Base-by-base conservation (phyloP, 129 eudicot genomes). In the Flaveria brownii region DNA sequence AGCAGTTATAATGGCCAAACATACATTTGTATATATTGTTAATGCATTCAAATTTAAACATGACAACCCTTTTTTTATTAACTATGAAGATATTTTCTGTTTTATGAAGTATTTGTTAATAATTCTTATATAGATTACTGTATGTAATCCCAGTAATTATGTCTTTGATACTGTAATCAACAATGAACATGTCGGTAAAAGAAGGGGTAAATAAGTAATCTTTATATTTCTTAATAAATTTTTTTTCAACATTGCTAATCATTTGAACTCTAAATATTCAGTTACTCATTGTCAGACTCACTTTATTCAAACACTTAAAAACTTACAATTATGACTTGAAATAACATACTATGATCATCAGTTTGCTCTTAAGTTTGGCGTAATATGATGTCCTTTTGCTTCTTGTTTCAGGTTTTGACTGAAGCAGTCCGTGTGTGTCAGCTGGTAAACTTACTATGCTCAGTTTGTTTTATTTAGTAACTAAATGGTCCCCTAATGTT, bases 341-440 rank as follows among this genome's bases (percentile, higher is more conserved):
- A 15, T 8, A 15, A 0, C 28, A 39, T 17, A 67, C 41, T 17
- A 28, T 11, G 42, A 62, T 28, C 10, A 39, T 39, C 46, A 64
- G 18, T 13, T 65, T 62, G 60, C 63, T 60, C 71, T 17, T 64
- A 26, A 39, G 39, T 43, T 67, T 49, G 46, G 43, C 11, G 54
- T 71, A 77, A 36, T 70, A 5, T 71, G 39, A 71, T 71, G 67
- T 66, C 69, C 60, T 70, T 57, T 82, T 39, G 22, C 78, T 86
- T 80, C 76, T 15, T 65, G 39, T 78, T 62, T 84, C 89, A 93
- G 98, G 97, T 91, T 61, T 86, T 95, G 62, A 87, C 90, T 47
- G 99, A 95, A 87, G 99, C 97, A 67, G 94, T 95, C 45, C 85
- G 88, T 75, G 96, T 88, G 76, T 95, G 96, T 41, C 99, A 91